Evolutionary conservation across 164 flowering plant species (phyloP).

Genomic region (Kingdonia uniflora): DNA sequence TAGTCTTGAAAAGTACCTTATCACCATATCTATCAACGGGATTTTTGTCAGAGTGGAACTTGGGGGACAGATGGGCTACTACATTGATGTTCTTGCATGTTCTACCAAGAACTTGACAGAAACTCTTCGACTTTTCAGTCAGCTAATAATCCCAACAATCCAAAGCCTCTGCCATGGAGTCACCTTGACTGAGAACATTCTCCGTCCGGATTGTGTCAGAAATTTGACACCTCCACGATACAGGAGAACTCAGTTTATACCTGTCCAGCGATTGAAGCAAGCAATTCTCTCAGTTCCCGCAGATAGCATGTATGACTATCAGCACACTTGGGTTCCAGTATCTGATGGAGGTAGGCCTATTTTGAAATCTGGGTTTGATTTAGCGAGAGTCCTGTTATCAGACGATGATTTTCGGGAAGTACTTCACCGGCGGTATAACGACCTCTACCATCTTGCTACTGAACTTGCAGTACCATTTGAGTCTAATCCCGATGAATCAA

Average conservation of each 20-base stretch:
- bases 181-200: constrained; percentile 49
- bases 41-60: constrained; percentile 72
- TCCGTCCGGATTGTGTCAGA: constrained; percentile 69
- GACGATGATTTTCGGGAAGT: constrained; percentile 90
- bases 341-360: constrained; percentile 51
- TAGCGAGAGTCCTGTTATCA: constrained; percentile 74
- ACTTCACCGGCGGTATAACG: constrained; percentile 67
- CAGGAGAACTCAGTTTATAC: constrained; percentile 45
- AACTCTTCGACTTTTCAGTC: constrained; percentile 59
- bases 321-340: constrained; percentile 80
- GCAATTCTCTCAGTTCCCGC: constrained; percentile 86
- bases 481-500: constrained; percentile 23
- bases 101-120: constrained; percentile 70
- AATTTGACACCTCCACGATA: constrained; percentile 68
- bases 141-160: constrained; percentile 75
- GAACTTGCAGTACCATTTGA: constrained; percentile 70
- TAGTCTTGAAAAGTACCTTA: constrained; percentile 76
- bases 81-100: constrained; percentile 79
- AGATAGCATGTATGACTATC: constrained; percentile 82
- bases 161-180: constrained; percentile 64
- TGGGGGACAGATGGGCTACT: constrained; percentile 70
- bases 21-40: constrained; percentile 63
- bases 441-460: constrained; percentile 63
- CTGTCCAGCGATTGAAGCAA: constrained; percentile 47
- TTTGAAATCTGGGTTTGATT: constrained; percentile 57